Conservation (phyloP, 1,284 basidiomycete species). For the Leucoagaricus sp. region DNA sequence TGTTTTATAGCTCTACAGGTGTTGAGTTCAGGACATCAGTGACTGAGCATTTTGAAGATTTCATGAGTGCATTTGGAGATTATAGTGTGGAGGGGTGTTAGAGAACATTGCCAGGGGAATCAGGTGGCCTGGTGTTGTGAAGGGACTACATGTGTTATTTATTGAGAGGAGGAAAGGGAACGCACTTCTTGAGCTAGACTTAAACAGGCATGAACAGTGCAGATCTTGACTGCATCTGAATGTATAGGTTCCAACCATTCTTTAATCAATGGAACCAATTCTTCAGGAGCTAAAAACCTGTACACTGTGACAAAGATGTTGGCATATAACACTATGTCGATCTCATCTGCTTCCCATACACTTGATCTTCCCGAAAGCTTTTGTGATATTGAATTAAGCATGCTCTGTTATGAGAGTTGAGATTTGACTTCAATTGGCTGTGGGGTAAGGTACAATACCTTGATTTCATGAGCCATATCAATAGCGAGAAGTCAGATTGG, state of each 20-base stretch:
- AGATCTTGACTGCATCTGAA: slow-evolving; percentile 80
- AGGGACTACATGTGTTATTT: too few relatives aligned
- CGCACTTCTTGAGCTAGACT: slow-evolving; percentile 46
- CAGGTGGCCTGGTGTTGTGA: slow-evolving; percentile 44
- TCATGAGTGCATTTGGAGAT: slow-evolving; percentile 51
- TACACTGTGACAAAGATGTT: slow-evolving; percentile 75
- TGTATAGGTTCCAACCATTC: slow-evolving; percentile 73
- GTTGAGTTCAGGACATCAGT: slow-evolving; percentile 58
- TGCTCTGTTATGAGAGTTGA: slow-evolving; percentile 32
- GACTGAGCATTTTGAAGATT: slow-evolving; percentile 55
- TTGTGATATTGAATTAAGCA: slow-evolving; percentile 45
- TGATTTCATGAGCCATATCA: slow-evolving; percentile 80
- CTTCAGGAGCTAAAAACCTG: slow-evolving; percentile 66
- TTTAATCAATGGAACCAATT: slow-evolving; percentile 59
- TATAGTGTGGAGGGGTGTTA: slow-evolving; percentile 46
- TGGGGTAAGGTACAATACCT: slow-evolving; percentile 43
- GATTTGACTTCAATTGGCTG: neutral
- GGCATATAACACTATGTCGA: slow-evolving; percentile 79
- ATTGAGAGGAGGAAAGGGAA: slow-evolving; percentile 6
- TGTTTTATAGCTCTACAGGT: slow-evolving; percentile 55
- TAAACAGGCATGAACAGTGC: slow-evolving; percentile 69
- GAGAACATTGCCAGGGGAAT: slow-evolving; percentile 58
- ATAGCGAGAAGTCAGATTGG: slow-evolving; percentile 69
- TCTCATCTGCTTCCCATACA: slow-evolving; percentile 77
- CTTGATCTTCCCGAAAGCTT: slow-evolving; percentile 37